Base-by-base conservation (phyloP, 225 moss, liverwort and hornwort genomes). In the Pleurozium schreberi region DNA sequence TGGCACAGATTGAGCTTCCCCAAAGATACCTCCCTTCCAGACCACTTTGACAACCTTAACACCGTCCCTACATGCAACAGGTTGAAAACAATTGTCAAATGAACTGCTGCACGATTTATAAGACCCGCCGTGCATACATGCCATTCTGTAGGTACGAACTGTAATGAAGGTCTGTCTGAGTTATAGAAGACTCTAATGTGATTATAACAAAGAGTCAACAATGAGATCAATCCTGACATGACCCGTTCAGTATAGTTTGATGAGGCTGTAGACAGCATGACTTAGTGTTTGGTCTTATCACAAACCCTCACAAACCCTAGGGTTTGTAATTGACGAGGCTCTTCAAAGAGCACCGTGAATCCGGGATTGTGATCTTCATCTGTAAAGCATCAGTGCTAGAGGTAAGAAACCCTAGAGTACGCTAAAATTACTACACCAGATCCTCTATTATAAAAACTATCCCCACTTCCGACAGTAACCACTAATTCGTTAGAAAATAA, bases 1-100 rank as follows among this genome's bases (percentile, higher is more conserved):
- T 95, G 92, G 65, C 98, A 98, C 42, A 92, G 26, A 71, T 85
- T 89, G 59, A 88, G 57, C 89, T 82, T 93, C 76, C 60, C 80
- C 26, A 84, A 70, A 19, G 63, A 74, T 62, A 75, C 80, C 83
- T 90, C 76, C 94, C 86, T 89, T 57, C 93, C 42, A 42, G 83
- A 67, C 45, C 90, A 89, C 63, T 90, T 90, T n/a, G 90, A 62
- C 77, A 92, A 86, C 89, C 94, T 93, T 77, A 88, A 26, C 47
- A 92, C 18, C 74, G 94, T 89, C n/a, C 89, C 94, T 94, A 65
- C 25, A 89, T 58, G 82, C 57, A 80, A 61, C 69, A 79, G 33
- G 61, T 50, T 63, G 11, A 40, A 58, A 85, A n/a, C 31, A 66
- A 40, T 50, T 26, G 34, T 90, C n/a, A 75, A 25, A 36, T 60